Percentiles rank a stretch among this genome's conserved stretches.
These are phyloP conservation scores for Penicillium maclennaniae DNA, from an alignment of 495 filamentous ascomycete species.

Conservation along the genomic window DNA sequence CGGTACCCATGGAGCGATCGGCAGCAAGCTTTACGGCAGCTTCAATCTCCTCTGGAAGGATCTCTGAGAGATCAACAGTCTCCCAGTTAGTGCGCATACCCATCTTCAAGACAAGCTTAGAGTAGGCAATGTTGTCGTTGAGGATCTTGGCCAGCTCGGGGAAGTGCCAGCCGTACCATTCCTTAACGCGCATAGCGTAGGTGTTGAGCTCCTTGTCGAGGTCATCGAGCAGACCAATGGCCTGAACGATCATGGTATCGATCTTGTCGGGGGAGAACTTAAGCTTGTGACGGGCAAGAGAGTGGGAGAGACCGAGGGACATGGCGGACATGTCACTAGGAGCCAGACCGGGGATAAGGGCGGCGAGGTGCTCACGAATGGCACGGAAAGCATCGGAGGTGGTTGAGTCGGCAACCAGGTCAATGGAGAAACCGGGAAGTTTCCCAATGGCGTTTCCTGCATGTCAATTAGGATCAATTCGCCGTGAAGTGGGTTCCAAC, in stretches of 20 bases:
- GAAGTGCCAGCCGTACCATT: slow-evolving; percentile 99
- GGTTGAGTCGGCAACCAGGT: slow-evolving; percentile 78
- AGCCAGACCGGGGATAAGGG: slow-evolving; percentile 84
- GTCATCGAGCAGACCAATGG: slow-evolving; percentile 89
- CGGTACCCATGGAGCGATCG: slow-evolving; percentile 96
- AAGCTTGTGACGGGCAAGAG: slow-evolving; percentile 94
- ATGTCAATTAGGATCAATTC: slow-evolving; percentile 9
- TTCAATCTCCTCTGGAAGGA: slow-evolving; percentile 96
- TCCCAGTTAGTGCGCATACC: slow-evolving; percentile 78
- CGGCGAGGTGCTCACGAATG: slow-evolving; percentile 84
- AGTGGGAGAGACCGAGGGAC: slow-evolving; percentile 93
- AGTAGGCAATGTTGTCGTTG: slow-evolving; percentile 95
- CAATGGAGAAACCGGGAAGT: slow-evolving; percentile 79
- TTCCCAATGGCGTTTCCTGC: slow-evolving; percentile 83
- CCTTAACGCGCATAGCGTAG: slow-evolving; percentile 98
- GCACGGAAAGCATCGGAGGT: slow-evolving; percentile 88
- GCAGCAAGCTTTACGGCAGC: slow-evolving; percentile 86
- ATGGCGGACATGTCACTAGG: slow-evolving; percentile 85
- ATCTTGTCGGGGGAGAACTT: slow-evolving; percentile 99
- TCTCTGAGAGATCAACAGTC: slow-evolving; percentile 76
- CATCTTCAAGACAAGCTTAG: slow-evolving; percentile 78
- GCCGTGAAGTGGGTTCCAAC: neutral
- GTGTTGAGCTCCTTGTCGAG: slow-evolving; percentile 98
- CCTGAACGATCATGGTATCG: slow-evolving; percentile 98
- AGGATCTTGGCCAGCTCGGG: slow-evolving; percentile 95